Base-by-base conservation (phyloP, 768 basidiomycete species). In the Trametes villosa region DNA sequence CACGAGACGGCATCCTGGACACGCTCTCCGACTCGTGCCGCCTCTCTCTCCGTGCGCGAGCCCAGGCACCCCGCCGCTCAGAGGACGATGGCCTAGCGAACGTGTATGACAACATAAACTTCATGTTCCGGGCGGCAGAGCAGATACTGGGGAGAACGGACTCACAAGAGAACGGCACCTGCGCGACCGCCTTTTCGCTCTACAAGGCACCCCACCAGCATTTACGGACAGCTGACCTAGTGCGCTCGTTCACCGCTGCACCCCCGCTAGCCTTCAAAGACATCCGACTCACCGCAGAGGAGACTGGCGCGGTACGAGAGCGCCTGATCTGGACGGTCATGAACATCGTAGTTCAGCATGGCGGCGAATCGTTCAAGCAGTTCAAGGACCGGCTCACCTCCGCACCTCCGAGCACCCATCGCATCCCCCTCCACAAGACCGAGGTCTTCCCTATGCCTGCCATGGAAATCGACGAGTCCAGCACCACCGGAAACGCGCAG, bases 31-130 rank as follows among this genome's bases (percentile, higher is more conserved):
- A 61, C 0, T 67, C 74, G 0, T 69, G 68, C 61, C 0, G 64
- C 66, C 1, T 51, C 68, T 0, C 70, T 59, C 51, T 59, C 34
- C 0, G 38, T 18, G 13, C 9, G 3, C 48, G 48, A 3, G 48
- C 48, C 6, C 40, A 41, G n/a, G 5, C 13, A 7, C 40, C 40
- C 8, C 9, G 40, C 5, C 40, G 6, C 6, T 6, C 40, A 8
- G 40, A n/a, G 40, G n/a, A 41, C 18, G 40, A 41, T n/a, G 18
- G n/a, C 11, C 40, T 41, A 20, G 40, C 11, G 6, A 41, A 44
- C 22, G 67, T 72, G 12, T 78, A 78, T 54, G 76, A 79, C 61
- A 79, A 79, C 47, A 75, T 78, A 22, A 79, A 79, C 49, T 60
- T 76, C 49, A 42, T 69, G 2, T 64, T 68, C 31, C 60, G 62